Percentiles rank a stretch among this genome's conserved stretches.
These are phyloP conservation scores for Heracleum sosnowskyi DNA, from an alignment of 129 eudicot genomes.

Conservation along the genomic window DNA sequence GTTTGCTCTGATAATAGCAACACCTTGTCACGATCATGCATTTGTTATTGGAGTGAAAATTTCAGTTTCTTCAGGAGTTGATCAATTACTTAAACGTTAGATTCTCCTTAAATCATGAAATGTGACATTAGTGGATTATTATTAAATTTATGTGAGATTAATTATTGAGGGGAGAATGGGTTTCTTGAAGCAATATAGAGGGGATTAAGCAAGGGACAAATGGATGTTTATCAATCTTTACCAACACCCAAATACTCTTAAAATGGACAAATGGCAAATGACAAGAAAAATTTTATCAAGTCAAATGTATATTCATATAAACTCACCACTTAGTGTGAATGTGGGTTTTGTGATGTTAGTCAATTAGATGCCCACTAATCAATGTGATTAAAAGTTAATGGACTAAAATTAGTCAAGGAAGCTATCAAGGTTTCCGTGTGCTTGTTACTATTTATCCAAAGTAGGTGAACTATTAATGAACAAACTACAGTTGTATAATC, in stretches of 20 bases:
- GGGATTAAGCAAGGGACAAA: background rate
- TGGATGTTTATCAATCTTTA: background rate
- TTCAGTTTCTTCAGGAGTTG: constrained; percentile 16
- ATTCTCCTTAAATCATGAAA: constrained; percentile 30
- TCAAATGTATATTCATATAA: background rate
- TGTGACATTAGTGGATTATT: constrained; percentile 20
- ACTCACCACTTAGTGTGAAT: background rate
- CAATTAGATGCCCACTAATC: background rate
- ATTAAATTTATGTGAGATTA: constrained; percentile 6
- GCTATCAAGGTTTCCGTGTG: background rate
- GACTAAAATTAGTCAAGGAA: background rate
- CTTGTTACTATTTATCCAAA: background rate
- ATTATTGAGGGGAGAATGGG: constrained; percentile 4
- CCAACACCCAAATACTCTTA: constrained; percentile 15
- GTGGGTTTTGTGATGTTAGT: constrained; percentile 3
- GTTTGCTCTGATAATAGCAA: background rate
- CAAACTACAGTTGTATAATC: too few species aligned
- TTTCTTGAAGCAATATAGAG: constrained; percentile 4
- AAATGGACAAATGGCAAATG: background rate
- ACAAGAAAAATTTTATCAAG: background rate
- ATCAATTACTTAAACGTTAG: constrained; percentile 67
- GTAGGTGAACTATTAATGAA: background rate
- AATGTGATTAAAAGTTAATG: background rate
- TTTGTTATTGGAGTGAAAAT: too few species aligned
- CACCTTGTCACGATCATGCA: background rate